A percentile compares a stretch with the other conserved stretches of the same genome.
These are phyloP conservation scores for Globisporangium takayamanum DNA, from an alignment of 352 stramenopile species.

Conservation along the genomic window DNA sequence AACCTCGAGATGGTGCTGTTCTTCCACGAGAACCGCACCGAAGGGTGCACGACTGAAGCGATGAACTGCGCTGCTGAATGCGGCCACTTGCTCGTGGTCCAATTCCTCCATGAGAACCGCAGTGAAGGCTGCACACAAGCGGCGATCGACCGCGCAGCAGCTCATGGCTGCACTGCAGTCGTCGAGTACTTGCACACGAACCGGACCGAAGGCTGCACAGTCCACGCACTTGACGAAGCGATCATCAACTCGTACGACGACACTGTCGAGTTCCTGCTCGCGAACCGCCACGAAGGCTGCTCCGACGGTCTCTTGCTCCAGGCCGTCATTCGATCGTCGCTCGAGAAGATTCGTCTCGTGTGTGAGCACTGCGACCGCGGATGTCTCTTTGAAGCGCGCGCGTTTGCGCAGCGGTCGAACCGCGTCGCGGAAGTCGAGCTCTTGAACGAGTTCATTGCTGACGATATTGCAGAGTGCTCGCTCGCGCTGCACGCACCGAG, in stretches of 20 bases:
- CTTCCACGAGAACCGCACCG: no score
- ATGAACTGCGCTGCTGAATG: no score
- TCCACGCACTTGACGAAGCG: no score
- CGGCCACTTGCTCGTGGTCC: no score
- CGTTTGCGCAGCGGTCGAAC: neutral
- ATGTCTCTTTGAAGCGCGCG: slow-evolving; percentile 2
- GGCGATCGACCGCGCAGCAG: slow-evolving; percentile 3
- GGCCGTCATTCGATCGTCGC: neutral
- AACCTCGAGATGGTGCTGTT: no score
- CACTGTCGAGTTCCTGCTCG: neutral
- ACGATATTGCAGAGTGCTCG: neutral
- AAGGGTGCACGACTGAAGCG: no score
- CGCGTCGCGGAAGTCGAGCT: neutral
- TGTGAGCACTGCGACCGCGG: neutral
- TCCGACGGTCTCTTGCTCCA: neutral
- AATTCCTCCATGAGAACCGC: no score
- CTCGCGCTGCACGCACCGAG: neutral
- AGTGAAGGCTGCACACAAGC: neutral
- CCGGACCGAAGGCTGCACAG: neutral
- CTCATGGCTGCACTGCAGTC: neutral
- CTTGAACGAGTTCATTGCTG: neutral
- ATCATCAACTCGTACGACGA: no score
- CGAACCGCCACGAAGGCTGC: neutral
- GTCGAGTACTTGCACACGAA: slow-evolving; percentile 1
- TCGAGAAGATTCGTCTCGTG: neutral